Evolutionary conservation across 2,329 filamentous ascomycete genomes (phyloP).

Genomic region (Exophiala sp.): DNA sequence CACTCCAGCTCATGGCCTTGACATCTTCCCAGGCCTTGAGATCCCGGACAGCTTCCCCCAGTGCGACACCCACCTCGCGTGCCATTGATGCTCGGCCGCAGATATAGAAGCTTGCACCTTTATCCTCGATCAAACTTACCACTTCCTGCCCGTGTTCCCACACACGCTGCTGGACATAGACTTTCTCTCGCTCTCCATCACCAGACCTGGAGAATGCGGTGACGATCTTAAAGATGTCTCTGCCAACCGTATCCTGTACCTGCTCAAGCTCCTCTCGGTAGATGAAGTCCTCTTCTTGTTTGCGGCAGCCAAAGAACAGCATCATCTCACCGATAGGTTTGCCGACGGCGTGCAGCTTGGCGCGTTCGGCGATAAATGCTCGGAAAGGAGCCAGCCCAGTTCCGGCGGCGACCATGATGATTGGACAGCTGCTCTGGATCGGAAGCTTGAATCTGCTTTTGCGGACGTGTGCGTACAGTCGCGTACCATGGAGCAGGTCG

Average conservation of each 20-base stretch:
- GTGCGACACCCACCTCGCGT: conserved; percentile 41
- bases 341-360: conserved; percentile 5
- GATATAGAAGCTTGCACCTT: conserved; percentile 41
- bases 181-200: conserved; percentile 13
- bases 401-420: conserved; percentile 30
- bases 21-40: conserved; percentile 40
- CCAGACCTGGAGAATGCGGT: conserved; percentile 31
- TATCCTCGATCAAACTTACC: conserved; percentile 33
- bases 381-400: conserved; percentile 31
- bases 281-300: conserved; percentile 29
- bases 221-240: conserved; percentile 5
- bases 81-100: conserved; percentile 35
- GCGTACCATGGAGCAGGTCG: neutral
- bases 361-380: conserved; percentile 27
- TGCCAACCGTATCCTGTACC: neutral
- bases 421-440: conserved; percentile 24
- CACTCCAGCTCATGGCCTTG: conserved; percentile 46
- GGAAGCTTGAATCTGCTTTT: conserved; percentile 26
- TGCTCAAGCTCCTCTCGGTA: conserved; percentile 5
- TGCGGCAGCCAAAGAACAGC: conserved; percentile 27
- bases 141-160: conserved; percentile 32
- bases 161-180: conserved; percentile 40
- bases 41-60: conserved; percentile 37
- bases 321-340: conserved; percentile 11
- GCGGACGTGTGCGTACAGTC: conserved; percentile 2